Conservation (phyloP, 2,329 filamentous ascomycete genomes). For the Verticillium dahliae region DNA sequence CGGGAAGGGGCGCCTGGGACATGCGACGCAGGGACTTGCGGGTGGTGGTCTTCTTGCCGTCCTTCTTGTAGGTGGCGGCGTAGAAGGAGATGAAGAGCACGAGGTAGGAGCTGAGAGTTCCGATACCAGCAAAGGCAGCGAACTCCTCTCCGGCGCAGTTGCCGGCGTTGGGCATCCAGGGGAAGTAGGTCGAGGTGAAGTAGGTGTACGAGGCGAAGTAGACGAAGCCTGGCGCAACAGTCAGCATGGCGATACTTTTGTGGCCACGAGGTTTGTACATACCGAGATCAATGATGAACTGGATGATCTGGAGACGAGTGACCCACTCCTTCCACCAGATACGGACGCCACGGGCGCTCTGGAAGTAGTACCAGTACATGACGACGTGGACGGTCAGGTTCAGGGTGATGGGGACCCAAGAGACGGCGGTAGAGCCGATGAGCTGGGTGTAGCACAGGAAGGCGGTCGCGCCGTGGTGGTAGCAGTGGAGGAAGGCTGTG, state of each 20-base stretch:
- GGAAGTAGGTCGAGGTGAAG: conserved; percentile 88
- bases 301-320: conserved; percentile 91
- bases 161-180: conserved; percentile 74
- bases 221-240: conserved; percentile 67
- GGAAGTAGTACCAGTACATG: conserved; percentile 99
- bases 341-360: conserved; percentile 87
- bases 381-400: conserved; percentile 94
- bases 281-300: conserved; percentile 96
- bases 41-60: conserved; percentile 61
- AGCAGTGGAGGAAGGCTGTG: conserved; percentile 90
- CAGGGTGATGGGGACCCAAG: conserved; percentile 88
- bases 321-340: conserved; percentile 99
- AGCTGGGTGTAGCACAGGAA: conserved; percentile 98
- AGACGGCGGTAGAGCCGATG: conserved; percentile 85
- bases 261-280: conserved; percentile 29
- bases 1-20: conserved; percentile 64
- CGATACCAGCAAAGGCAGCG: conserved; percentile 86
- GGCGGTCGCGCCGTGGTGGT: conserved; percentile 95
- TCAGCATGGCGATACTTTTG: background rate
- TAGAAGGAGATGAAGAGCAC: conserved; percentile 99
- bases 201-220: conserved; percentile 99
- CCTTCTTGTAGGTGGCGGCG: conserved; percentile 90
- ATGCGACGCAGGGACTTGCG: conserved; percentile 68
- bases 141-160: conserved; percentile 95
- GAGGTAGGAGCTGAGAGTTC: conserved; percentile 88